Conservation (phyloP, 306 rosid genomes). For the Astragalus membranaceus region DNA sequence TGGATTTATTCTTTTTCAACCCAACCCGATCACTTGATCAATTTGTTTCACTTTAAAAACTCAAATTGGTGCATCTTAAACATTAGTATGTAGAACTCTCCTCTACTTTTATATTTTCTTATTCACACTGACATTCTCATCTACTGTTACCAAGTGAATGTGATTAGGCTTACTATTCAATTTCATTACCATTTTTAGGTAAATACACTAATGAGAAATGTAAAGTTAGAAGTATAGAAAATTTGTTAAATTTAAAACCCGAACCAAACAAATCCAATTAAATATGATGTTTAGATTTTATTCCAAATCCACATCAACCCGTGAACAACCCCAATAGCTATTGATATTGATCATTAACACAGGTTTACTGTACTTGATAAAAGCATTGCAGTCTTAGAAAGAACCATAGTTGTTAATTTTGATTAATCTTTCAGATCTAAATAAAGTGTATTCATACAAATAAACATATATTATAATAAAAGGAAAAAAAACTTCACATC, state of each 20-base stretch:
- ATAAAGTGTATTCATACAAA: too few species aligned
- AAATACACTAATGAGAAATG: not conserved
- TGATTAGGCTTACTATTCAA: not conserved
- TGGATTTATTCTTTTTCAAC: not conserved
- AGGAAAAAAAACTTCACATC: too few species aligned
- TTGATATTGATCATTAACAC: not conserved
- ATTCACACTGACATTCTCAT: not conserved
- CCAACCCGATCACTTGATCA: not conserved
- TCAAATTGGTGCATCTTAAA: not conserved
- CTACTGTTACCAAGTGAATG: not conserved
- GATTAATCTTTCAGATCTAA: too few species aligned
- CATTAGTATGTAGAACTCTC: not conserved
- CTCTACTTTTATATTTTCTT: not conserved
- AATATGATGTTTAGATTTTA: not conserved
- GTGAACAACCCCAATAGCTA: not conserved
- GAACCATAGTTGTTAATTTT: too few species aligned
- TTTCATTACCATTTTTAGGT: not conserved
- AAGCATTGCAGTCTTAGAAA: too few species aligned
- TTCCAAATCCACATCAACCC: not conserved
- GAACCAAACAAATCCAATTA: not conserved
- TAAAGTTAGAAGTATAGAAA: not conserved
- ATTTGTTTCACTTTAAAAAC: not conserved
- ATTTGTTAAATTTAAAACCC: not conserved
- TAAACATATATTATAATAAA: too few species aligned
- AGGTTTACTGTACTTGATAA: too few species aligned